Evolutionary conservation across 805 yeast species (phyloP).

Genomic region (Maudiozyma serrabonitensis): DNA sequence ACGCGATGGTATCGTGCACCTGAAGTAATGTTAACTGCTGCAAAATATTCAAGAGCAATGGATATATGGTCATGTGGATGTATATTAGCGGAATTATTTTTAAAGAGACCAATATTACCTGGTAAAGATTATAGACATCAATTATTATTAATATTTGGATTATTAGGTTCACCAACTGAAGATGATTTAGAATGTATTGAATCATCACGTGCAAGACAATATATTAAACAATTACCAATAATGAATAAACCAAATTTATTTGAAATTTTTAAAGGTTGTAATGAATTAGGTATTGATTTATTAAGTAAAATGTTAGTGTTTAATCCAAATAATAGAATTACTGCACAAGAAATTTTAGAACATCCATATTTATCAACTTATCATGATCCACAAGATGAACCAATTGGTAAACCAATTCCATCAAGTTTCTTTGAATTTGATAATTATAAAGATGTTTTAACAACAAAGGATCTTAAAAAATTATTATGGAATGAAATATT

Average conservation of each 20-base stretch:
- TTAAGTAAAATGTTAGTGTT: constrained; percentile 65
- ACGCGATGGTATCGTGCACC: constrained; percentile 98
- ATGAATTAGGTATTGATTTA: constrained; percentile 60
- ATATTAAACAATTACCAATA: constrained; percentile 70
- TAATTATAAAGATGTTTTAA: constrained; percentile 65
- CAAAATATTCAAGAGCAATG: constrained; percentile 87
- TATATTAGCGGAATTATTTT: constrained; percentile 80
- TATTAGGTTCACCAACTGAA: constrained; percentile 78
- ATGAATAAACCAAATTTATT: constrained; percentile 24
- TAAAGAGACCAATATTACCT: constrained; percentile 83
- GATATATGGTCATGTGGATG: constrained; percentile 98
- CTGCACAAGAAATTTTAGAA: constrained; percentile 72
- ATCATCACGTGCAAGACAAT: constrained; percentile 79
- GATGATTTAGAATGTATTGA: constrained; percentile 69
- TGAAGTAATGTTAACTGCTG: constrained; percentile 91
- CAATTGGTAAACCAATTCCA: constrained; percentile 72
- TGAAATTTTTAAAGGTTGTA: constrained; percentile 38
- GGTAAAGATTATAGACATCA: constrained; percentile 93
- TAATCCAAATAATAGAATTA: constrained; percentile 72
- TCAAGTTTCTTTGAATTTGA: constrained; percentile 87
- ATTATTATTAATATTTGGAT: constrained; percentile 70
- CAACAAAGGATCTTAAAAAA: constrained; percentile 64
- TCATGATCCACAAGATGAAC: constrained; percentile 94
- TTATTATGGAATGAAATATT: constrained; percentile 70
- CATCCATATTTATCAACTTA: constrained; percentile 84